A percentile compares a stretch with the other conserved stretches of the same genome.
Conservation (phyloP, 2,329 filamentous ascomycete genomes). For the Paradendryphiella salina region DNA sequence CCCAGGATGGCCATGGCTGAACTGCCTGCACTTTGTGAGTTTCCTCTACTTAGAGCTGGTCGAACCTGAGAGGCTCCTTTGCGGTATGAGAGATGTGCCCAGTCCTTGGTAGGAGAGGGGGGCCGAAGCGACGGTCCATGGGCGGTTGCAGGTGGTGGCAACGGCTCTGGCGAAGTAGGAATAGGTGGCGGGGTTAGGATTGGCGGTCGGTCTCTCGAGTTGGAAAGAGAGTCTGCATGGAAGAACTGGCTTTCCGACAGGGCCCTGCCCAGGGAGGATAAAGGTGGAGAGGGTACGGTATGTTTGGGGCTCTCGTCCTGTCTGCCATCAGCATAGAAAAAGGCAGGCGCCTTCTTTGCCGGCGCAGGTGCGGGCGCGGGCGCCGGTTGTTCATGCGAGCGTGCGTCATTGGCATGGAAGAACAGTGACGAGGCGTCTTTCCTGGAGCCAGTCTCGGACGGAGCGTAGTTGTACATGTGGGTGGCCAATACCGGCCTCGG, state of each 20-base stretch:
- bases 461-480: conserved; percentile 29
- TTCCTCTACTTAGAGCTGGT: conserved; percentile 38
- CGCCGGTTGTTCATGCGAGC: conserved; percentile 42
- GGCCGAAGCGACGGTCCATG: conserved; percentile 38
- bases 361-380: conserved; percentile 27
- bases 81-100: conserved; percentile 54
- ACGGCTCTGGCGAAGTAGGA: conserved; percentile 33
- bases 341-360: conserved; percentile 52
- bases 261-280: conserved; percentile 32
- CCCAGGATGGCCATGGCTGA: conserved; percentile 41
- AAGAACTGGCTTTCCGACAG: conserved; percentile 64
- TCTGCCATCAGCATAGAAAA: conserved; percentile 58
- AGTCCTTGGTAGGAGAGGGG: conserved; percentile 53
- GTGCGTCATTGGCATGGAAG: conserved; percentile 84
- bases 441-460: conserved; percentile 32
- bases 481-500: conserved; percentile 34
- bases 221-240: conserved; percentile 63
- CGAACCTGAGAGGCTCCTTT: conserved; percentile 55
- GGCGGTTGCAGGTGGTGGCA: conserved; percentile 16
- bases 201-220: conserved; percentile 47
- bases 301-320: conserved; percentile 41
- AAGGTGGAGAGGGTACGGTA: conserved; percentile 41
- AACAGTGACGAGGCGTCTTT: conserved; percentile 66
- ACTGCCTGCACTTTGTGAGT: conserved; percentile 42
- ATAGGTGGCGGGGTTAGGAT: conserved; percentile 39